phyloP scores from a whole-genome alignment of 148 eudicot genomes.

The Talinum fruticosum region DNA sequence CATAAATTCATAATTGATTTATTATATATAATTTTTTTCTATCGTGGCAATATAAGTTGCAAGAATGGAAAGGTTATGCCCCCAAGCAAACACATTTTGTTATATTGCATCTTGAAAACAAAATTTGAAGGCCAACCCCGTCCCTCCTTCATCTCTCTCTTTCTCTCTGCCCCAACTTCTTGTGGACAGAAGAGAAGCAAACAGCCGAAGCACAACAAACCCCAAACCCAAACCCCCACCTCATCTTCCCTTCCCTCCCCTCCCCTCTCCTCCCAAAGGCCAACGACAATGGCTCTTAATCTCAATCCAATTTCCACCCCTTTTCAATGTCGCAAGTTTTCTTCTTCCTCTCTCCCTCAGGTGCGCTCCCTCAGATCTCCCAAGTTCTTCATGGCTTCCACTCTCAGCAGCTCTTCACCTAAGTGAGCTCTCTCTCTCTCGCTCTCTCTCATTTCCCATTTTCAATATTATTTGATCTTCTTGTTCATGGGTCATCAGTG shows the following conservation, averaged over 20 bases:
- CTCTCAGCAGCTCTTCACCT: slow-evolving; percentile 34
- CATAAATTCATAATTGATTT: no score
- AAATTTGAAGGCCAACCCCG: not conserved
- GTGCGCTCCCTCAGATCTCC: slow-evolving; percentile 30
- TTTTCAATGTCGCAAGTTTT: slow-evolving; percentile 21
- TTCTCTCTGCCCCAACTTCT: slow-evolving; percentile 13
- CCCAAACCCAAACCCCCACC: not conserved
- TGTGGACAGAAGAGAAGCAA: slow-evolving; percentile 20
- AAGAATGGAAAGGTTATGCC: no score
- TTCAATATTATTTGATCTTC: not conserved
- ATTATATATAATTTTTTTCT: no score
- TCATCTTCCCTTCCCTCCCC: no score
- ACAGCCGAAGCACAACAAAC: not conserved
- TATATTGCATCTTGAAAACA: no score
- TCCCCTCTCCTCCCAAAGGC: no score
- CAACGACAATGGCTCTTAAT: slow-evolving; percentile 25
- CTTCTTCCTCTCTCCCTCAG: slow-evolving; percentile 24
- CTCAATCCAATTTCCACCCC: slow-evolving; percentile 32
- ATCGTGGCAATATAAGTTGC: no score
- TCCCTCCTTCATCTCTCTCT: not conserved
- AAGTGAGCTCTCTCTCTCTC: slow-evolving; percentile 18
- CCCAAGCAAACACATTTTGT: not conserved
- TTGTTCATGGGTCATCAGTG: not conserved
- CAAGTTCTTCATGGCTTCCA: slow-evolving; percentile 35
- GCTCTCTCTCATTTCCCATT: not conserved